A percentile compares a stretch with the other conserved stretches of the same genome.
Conservation (phyloP, 73 alveolate species). For the Stentor roeselii region DNA sequence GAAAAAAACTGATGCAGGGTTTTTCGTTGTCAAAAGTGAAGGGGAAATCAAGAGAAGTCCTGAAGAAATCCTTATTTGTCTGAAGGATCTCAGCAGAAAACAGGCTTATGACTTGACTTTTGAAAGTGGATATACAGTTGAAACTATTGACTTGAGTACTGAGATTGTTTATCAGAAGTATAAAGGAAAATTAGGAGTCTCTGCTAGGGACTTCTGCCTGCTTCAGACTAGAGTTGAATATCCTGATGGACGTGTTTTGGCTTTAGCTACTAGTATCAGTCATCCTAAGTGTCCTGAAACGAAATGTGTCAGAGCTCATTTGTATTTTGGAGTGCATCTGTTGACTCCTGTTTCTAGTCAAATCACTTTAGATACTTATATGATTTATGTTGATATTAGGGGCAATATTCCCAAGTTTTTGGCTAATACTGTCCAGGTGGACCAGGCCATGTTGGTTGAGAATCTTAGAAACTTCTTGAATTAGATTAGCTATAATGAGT, state of each 20-base stretch:
- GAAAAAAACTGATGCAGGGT: slow-evolving; percentile 31
- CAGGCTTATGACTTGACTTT: slow-evolving; percentile 48
- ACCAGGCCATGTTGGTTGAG: slow-evolving; percentile 7
- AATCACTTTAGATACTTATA: neutral
- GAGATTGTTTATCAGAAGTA: slow-evolving; percentile 32
- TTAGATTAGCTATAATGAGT: neutral
- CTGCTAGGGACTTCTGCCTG: slow-evolving; percentile 51
- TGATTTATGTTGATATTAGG: slow-evolving; percentile 17
- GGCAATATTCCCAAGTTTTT: slow-evolving; percentile 12
- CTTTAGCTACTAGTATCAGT: neutral
- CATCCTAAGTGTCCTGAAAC: slow-evolving; percentile 21
- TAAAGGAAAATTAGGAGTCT: slow-evolving; percentile 36
- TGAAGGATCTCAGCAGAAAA: slow-evolving; percentile 32
- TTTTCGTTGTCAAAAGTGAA: slow-evolving; percentile 36
- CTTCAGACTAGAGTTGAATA: slow-evolving; percentile 24
- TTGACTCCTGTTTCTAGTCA: neutral
- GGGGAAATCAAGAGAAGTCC: slow-evolving; percentile 36
- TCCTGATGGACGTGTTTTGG: neutral
- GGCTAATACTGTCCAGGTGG: slow-evolving; percentile 2
- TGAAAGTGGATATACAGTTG: slow-evolving; percentile 40
- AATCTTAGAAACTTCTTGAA: neutral
- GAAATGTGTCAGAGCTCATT: slow-evolving; percentile 27
- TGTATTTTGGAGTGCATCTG: neutral
- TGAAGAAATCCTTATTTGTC: slow-evolving; percentile 6
- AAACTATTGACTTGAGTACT: slow-evolving; percentile 25